These are phyloP conservation scores for Datisca glomerata DNA, from an alignment of 306 rosid species.

Conservation along the genomic window DNA sequence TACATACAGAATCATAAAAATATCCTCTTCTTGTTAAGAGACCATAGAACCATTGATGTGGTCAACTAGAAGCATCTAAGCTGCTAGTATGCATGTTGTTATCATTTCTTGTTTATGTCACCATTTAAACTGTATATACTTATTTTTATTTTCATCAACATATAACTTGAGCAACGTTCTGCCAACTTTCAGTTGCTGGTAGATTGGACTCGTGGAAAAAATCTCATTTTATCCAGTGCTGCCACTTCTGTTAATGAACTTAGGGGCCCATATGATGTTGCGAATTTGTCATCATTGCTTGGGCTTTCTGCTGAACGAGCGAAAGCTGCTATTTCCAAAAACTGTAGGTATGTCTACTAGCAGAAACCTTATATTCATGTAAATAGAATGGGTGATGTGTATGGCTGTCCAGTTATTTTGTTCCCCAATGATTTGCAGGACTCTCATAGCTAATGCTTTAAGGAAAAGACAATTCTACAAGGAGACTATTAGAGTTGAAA, in stretches of 20 bases:
- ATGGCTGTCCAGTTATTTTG: no score
- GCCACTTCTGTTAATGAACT: constrained; percentile 61
- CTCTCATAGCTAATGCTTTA: constrained; percentile 54
- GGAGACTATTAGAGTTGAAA: constrained; percentile 65
- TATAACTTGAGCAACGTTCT: no score
- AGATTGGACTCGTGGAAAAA: constrained; percentile 80
- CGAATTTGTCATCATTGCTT: constrained; percentile 61
- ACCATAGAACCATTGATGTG: no score
- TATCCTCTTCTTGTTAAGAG: no score
- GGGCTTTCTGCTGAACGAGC: constrained; percentile 70
- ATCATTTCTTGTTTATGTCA: no score
- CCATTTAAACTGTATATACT: no score
- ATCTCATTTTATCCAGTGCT: constrained; percentile 63
- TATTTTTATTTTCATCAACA: no score
- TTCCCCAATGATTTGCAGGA: constrained; percentile 35
- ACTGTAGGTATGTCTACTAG: constrained; percentile 55
- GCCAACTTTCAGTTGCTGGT: constrained; percentile 56
- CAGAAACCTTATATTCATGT: constrained; percentile 7
- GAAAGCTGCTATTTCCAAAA: constrained; percentile 70
- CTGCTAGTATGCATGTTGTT: no score
- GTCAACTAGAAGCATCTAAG: no score
- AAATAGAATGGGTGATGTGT: no score
- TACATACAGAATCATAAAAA: no score
- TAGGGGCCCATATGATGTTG: constrained; percentile 88
- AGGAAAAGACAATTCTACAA: constrained; percentile 64